phyloP scores from a whole-genome alignment of 257 asterid species.

The Linderniella brevidens region DNA sequence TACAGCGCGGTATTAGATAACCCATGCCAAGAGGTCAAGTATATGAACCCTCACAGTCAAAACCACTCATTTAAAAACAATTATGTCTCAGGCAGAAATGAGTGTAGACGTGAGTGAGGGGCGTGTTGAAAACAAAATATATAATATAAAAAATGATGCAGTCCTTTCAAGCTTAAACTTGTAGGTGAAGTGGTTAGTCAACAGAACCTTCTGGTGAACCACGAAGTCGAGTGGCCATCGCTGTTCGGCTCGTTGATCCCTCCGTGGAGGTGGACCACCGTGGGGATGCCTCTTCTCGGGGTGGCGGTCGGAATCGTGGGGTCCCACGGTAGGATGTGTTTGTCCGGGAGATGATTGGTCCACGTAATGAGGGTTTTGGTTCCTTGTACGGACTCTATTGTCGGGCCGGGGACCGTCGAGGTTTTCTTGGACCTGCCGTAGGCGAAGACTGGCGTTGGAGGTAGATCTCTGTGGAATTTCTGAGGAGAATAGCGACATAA shows the following conservation, averaged over 20 bases:
- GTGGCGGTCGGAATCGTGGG: constrained; percentile 64
- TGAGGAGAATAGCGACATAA: no score
- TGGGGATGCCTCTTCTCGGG: constrained; percentile 48
- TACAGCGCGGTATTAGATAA: no score
- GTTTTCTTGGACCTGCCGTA: constrained; percentile 32
- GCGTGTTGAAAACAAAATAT: no score
- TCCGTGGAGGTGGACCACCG: constrained; percentile 88
- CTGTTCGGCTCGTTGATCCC: constrained; percentile 53
- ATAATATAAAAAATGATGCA: no score
- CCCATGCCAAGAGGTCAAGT: no score
- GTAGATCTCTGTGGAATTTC: constrained; percentile 79
- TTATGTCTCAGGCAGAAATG: no score
- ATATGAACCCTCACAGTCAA: no score
- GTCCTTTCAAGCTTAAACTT: no score
- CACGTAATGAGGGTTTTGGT: constrained; percentile 33
- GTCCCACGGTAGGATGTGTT: constrained; percentile 84
- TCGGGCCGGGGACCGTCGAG: constrained; percentile 81
- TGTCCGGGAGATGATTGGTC: constrained; percentile 56
- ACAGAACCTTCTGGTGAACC: constrained; percentile 63
- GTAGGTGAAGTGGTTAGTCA: no score
- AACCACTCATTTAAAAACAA: no score
- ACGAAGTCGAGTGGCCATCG: constrained; percentile 46
- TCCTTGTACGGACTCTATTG: constrained; percentile 67
- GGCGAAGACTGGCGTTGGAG: constrained; percentile 57
- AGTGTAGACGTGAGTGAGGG: no score